Percentiles rank a stretch among this genome's conserved stretches.
Conservation (phyloP, 1,284 basidiomycete genomes). For the Entoloma clypeatum region DNA sequence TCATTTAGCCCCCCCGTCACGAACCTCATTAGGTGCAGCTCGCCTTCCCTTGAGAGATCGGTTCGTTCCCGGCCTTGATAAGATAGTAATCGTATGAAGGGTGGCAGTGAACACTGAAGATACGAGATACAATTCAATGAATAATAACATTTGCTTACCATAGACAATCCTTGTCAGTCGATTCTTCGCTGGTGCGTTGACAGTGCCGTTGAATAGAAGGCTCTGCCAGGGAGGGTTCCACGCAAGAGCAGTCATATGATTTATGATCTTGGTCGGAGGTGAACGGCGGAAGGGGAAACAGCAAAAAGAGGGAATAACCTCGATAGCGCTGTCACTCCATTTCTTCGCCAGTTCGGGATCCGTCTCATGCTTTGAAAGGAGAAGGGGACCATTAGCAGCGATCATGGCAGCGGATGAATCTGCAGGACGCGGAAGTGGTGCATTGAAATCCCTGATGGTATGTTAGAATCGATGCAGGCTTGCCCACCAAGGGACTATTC, state of each 20-base stretch:
- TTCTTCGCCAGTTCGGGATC: conserved; percentile 32
- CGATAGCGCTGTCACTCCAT: conserved; percentile 49
- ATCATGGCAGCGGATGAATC: conserved; percentile 68
- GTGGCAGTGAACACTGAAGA: neutral
- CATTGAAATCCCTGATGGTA: conserved; percentile 61
- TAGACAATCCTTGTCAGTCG: conserved; percentile 15
- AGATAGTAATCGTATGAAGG: conserved; percentile 44
- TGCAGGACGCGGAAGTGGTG: conserved; percentile 54
- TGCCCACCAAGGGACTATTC: conserved; percentile 60
- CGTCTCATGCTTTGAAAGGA: conserved; percentile 53
- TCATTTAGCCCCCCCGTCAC: too few species aligned
- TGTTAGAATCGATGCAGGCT: neutral
- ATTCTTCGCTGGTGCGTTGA: conserved; percentile 18
- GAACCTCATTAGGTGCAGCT: conserved; percentile 29
- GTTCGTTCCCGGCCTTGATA: conserved; percentile 39
- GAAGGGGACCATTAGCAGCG: conserved; percentile 52
- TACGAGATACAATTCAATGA: neutral
- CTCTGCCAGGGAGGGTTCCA: conserved; percentile 20
- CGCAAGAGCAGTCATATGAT: conserved; percentile 29
- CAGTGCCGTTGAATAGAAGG: conserved; percentile 18
- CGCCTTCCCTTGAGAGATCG: conserved; percentile 36
- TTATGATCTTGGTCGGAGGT: conserved; percentile 39
- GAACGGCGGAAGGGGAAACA: neutral
- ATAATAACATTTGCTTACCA: conserved; percentile 11
- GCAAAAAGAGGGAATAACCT: conserved; percentile 27